Evolutionary conservation across 371 early-diverging fungal genomes (phyloP).

Genomic region (Mucor indicus): DNA sequence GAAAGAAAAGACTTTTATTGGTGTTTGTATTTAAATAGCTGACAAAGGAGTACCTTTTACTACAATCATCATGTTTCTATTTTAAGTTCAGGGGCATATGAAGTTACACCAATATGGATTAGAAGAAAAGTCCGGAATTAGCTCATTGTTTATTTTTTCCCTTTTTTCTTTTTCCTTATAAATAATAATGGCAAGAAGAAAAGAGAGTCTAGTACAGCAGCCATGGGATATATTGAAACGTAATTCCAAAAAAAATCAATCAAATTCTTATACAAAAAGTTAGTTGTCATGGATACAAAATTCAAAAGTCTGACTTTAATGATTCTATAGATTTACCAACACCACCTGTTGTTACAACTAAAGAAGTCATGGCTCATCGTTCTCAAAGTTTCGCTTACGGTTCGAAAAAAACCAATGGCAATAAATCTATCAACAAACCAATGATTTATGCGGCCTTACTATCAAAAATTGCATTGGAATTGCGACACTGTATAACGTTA

Average conservation of each 20-base stretch:
- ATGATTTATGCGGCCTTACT: conserved; percentile 67
- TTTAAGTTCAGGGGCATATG: conserved; percentile 6
- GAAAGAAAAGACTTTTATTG: neutral
- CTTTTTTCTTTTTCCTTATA: conserved; percentile 1
- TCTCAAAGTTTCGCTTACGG: conserved; percentile 35
- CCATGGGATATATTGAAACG: conserved; percentile 14
- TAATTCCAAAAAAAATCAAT: conserved; percentile 1
- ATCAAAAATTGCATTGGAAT: conserved; percentile 74
- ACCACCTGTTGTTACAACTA: conserved; percentile 12
- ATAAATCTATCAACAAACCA: neutral
- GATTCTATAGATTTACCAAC: conserved; percentile 1
- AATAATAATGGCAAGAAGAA: conserved; percentile 12
- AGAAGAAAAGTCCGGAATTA: conserved; percentile 15
- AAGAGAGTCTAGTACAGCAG: conserved; percentile 4
- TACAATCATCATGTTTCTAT: neutral
- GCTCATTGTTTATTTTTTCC: conserved; percentile 2
- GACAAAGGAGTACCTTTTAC: neutral
- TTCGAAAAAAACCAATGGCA: neutral
- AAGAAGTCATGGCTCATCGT: conserved; percentile 23
- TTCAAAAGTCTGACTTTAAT: too few species aligned
- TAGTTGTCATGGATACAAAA: too few species aligned
- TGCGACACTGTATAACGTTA: conserved; percentile 49
- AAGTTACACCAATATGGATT: conserved; percentile 8
- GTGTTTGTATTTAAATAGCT: neutral
- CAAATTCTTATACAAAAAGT: too few species aligned